Evolutionary conservation across 179 eudicot species (phyloP), one percentile per base, ranked within the genome.

Genomic region (Silene noctiflora): DNA sequence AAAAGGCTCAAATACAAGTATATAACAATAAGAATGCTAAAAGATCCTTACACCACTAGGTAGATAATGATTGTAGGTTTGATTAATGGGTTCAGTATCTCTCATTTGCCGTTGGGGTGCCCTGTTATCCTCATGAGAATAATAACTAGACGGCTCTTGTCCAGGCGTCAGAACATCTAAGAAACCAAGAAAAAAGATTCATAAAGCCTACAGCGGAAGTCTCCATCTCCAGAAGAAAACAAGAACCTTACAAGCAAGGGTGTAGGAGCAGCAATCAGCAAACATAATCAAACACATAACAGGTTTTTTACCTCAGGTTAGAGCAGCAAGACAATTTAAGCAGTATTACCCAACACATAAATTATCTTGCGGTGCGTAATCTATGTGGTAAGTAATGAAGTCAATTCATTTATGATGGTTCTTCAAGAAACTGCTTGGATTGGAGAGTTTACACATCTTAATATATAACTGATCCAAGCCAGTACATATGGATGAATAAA

Each of bases 11-110:
- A 44, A 44, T 44, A 44, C 51, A 44, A 44, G 51, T 19, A 76
- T 72, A 76, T 67, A 59, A 24, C 58, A 10, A 20, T 25, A 8
- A 76, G 2, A 25, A 44, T 3, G 73, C 35, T 48, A 48, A 51
- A 42, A 74, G 31, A 29, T 65, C 12, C 33, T 20, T 88, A 91
- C 94, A 85, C 82, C 80, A 73, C 79, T 82, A 22, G 86, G 91
- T 56, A 91, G 75, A 79, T 88, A 91, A 74, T 84, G 88, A 69
- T 87, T 91, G 74, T 91, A 91, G 29, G 92, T 84, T 67, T 91
- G 89, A 73, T 88, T 88, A 67, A 88, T 83, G 70, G 89, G 65
- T 13, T 90, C 91, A 6, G 87, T 79, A 78, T 89, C 96, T 85
- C 87, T 84, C 51, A 84, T 17, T 59, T 76, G 79, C 67, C 76